These are phyloP conservation scores for Anethum foeniculum DNA, from an alignment of 140 eudicot genomes.

Conservation along the genomic window DNA sequence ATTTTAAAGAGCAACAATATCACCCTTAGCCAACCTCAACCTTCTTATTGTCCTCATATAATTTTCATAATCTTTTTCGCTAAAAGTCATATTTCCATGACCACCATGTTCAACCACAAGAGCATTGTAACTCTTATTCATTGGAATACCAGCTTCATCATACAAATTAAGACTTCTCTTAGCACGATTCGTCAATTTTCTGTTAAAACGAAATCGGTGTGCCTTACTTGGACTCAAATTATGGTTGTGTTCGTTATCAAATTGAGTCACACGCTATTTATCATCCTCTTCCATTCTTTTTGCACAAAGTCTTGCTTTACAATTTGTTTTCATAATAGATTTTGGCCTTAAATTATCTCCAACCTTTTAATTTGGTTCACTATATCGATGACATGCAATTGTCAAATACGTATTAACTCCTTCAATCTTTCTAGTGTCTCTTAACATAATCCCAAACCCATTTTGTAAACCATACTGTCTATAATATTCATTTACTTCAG, in stretches of 20 bases:
- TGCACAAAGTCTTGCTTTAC: neutral
- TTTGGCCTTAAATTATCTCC: neutral
- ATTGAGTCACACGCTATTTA: neutral
- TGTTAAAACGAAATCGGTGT: neutral
- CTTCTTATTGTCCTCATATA: too few species aligned
- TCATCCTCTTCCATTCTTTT: neutral
- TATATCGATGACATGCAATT: neutral
- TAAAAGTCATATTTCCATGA: too few species aligned
- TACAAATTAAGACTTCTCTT: too few species aligned
- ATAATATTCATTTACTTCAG: neutral
- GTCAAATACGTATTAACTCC: neutral
- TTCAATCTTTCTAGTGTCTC: neutral
- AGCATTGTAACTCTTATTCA: too few species aligned
- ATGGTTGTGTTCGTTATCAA: neutral
- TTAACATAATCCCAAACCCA: neutral
- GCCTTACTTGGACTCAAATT: neutral
- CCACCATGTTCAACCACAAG: too few species aligned
- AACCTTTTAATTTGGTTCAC: neutral
- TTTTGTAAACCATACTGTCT: neutral
- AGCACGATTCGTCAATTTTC: neutral
- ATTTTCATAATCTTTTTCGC: too few species aligned
- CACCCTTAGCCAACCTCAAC: too few species aligned
- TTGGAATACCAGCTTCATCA: too few species aligned
- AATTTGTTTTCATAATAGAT: neutral
- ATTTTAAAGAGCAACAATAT: too few species aligned